Conservation (phyloP, 192 early-diverging fungal genomes). For the Jimgerdemannia lactiflua region DNA sequence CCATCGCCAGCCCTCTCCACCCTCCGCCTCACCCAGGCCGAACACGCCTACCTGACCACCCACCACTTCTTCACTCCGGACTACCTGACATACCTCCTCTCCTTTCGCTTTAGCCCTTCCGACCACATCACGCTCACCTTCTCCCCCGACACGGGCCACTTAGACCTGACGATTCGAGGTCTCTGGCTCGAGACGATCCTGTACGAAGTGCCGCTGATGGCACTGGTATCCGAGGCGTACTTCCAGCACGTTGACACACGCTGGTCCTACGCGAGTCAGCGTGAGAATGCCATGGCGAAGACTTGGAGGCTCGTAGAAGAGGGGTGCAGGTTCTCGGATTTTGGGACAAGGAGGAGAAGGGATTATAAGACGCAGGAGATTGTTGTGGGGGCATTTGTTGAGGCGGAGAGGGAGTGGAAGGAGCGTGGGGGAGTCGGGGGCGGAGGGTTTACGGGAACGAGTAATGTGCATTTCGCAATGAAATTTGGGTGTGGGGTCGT, state of each 20-base stretch:
- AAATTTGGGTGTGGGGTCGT: slow-evolving; percentile 36
- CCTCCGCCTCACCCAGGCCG: slow-evolving; percentile 26
- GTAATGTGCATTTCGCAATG: slow-evolving; percentile 67
- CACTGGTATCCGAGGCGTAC: slow-evolving; percentile 68
- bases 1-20: too few relatives aligned
- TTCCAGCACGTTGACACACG: slow-evolving; percentile 65
- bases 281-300: slow-evolving; percentile 49
- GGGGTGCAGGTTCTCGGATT: slow-evolving; percentile 73
- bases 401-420: slow-evolving; percentile 9
- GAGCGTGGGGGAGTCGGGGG: slow-evolving; percentile 14
- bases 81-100: slow-evolving; percentile 59
- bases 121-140: slow-evolving; percentile 40
- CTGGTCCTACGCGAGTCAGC: slow-evolving; percentile 64
- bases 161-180: slow-evolving; percentile 54
- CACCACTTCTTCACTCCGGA: slow-evolving; percentile 53
- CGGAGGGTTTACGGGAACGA: slow-evolving; percentile 60
- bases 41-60: slow-evolving; percentile 32
- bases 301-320: slow-evolving; percentile 39
- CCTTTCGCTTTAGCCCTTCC: slow-evolving; percentile 53
- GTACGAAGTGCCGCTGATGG: slow-evolving; percentile 72
- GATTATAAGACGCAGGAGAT: slow-evolving; percentile 65
- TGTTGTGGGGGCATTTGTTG: slow-evolving; percentile 47
- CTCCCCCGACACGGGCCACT: slow-evolving; percentile 6
- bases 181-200: slow-evolving; percentile 70
- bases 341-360: slow-evolving; percentile 72